phyloP scores from a whole-genome alignment of 2,329 filamentous ascomycete species.

The Nemania abortiva region DNA sequence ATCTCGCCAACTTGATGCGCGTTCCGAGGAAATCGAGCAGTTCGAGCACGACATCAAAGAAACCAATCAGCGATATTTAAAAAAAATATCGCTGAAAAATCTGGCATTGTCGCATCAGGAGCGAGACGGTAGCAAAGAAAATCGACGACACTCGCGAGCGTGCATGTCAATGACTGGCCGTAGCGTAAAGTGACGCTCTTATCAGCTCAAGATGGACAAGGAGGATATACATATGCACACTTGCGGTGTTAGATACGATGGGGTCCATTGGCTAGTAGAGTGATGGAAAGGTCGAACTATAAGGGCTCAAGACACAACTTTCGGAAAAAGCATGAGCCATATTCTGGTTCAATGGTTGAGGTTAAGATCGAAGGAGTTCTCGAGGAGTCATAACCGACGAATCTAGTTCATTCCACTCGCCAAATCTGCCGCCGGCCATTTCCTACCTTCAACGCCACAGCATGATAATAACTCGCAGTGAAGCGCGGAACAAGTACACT shows the following conservation, averaged over 20 bases:
- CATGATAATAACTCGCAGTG: constrained; percentile 37
- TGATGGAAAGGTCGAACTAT: constrained; percentile 34
- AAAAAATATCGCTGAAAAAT: constrained; percentile 25
- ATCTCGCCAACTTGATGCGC: constrained; percentile 21
- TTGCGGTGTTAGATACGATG: constrained; percentile 33
- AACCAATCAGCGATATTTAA: constrained; percentile 25
- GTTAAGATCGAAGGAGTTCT: constrained; percentile 35
- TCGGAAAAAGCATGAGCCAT: constrained; percentile 34
- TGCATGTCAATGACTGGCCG: constrained; percentile 22
- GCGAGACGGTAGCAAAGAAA: constrained; percentile 26
- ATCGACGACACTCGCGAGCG: constrained; percentile 25
- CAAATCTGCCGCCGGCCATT: constrained; percentile 37
- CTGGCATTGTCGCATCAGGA: constrained; percentile 23
- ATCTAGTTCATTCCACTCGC: constrained; percentile 35
- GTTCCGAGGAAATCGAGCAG: constrained; percentile 27
- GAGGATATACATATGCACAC: constrained; percentile 30
- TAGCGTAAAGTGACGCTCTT: constrained; percentile 32
- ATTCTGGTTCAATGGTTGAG: constrained; percentile 34
- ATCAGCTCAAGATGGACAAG: constrained; percentile 31
- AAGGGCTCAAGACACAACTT: constrained; percentile 32
- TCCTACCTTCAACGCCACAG: constrained; percentile 36
- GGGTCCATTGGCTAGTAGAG: constrained; percentile 33
- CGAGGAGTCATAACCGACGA: constrained; percentile 32
- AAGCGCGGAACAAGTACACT: constrained; percentile 35
- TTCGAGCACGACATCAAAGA: constrained; percentile 27